These are phyloP conservation scores for Solanum medicagineum DNA, from an alignment of 257 asterid genomes.

Conservation along the genomic window DNA sequence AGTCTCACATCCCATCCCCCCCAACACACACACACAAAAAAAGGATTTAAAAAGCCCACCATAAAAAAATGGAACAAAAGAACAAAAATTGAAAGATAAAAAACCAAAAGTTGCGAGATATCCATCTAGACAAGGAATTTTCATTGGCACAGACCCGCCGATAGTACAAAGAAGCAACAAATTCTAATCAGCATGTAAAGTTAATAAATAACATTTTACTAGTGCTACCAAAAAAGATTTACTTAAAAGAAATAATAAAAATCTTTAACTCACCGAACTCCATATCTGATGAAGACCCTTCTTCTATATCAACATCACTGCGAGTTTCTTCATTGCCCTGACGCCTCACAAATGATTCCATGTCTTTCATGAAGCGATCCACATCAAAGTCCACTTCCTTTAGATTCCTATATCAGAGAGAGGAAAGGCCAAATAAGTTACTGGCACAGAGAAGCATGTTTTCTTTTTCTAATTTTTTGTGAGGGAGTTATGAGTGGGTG, in stretches of 20 bases:
- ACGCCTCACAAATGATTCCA: slow-evolving; percentile 53
- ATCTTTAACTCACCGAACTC: slow-evolving; percentile 52
- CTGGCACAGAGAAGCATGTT: not conserved
- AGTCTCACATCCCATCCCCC: not conserved
- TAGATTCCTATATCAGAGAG: slow-evolving; percentile 26
- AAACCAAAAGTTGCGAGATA: not conserved
- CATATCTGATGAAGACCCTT: slow-evolving; percentile 60
- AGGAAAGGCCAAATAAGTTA: not conserved
- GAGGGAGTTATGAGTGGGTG: not conserved
- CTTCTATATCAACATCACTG: slow-evolving; percentile 46
- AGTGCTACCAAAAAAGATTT: not conserved
- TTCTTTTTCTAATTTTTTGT: not conserved
- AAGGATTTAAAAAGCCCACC: not conserved
- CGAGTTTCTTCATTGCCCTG: slow-evolving; percentile 31
- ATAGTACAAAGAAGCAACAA: not conserved
- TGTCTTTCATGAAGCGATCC: slow-evolving; percentile 75
- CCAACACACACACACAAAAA: too few species aligned
- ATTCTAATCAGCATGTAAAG: not conserved
- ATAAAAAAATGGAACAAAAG: not conserved
- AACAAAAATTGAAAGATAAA: not conserved
- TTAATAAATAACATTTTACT: not conserved
- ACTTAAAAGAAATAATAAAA: not conserved
- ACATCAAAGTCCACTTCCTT: slow-evolving; percentile 65
- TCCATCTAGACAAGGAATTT: not conserved
- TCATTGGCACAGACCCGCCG: not conserved